Conservation (phyloP, 192 early-diverging fungal species). For the Phycomyces nitens region DNA sequence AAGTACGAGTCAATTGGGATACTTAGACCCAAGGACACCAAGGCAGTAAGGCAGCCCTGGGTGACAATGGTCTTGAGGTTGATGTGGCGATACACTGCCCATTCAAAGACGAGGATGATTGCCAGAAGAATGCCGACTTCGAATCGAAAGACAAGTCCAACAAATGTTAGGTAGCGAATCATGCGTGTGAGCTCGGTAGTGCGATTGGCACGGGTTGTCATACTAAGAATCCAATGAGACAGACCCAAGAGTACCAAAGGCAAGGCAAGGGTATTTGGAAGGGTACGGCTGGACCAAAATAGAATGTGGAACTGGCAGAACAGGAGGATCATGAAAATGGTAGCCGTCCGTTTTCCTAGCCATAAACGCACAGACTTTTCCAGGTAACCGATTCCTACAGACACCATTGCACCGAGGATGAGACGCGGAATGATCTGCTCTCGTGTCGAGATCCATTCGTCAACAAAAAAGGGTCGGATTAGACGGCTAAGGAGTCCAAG, state of each 20-base stretch:
- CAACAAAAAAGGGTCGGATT: constrained; percentile 18
- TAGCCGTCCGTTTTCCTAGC: constrained; percentile 57
- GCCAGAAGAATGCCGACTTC: constrained; percentile 44
- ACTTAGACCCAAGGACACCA: constrained; percentile 37
- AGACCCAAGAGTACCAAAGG: constrained; percentile 45
- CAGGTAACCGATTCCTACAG: constrained; percentile 48
- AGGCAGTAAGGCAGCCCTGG: constrained; percentile 23
- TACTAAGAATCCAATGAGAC: constrained; percentile 23
- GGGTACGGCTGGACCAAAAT: constrained; percentile 84
- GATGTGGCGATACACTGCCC: constrained; percentile 18
- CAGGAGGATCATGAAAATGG: constrained; percentile 50
- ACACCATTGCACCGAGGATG: constrained; percentile 48
- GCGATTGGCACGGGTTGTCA: constrained; percentile 3
- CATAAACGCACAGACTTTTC: constrained; percentile 44
- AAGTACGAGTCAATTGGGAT: constrained; percentile 71
- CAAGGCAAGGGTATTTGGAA: constrained; percentile 87
- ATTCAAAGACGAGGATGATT: constrained; percentile 39
- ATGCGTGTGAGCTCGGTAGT: constrained; percentile 31
- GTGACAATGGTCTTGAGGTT: constrained; percentile 9
- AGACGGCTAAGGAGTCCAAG: constrained; percentile 51
- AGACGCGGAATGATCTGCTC: constrained; percentile 40
- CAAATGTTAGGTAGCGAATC: constrained; percentile 42
- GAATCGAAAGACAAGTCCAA: constrained; percentile 52
- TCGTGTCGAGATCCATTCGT: neutral
- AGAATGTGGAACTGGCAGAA: constrained; percentile 81